Base-by-base conservation (phyloP, 805 yeast genomes). In the Candida railenensis region DNA sequence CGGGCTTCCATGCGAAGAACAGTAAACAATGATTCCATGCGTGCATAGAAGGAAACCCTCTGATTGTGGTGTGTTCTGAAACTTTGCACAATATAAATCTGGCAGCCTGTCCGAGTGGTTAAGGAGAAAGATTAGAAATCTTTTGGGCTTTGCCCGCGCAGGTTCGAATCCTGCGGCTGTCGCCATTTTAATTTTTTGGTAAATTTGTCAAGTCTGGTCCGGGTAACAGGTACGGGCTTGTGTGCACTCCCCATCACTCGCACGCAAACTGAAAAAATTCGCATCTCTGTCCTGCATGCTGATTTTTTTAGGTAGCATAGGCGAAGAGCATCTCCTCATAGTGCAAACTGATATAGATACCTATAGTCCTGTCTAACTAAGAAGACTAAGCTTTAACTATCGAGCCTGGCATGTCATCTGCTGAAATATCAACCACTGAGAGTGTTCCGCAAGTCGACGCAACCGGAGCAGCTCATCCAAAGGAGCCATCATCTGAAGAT, bases 91-190 rank as follows among this genome's bases (percentile, higher is more conserved):
- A 34, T 7, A 16, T 7, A n/a, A 34, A 34, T n/a, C 37, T 25
- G 45, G 45, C 45, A 42, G 32, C 45, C 45, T 63, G 68, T 62
- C 68, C 68, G 68, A 63, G 68, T 63, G 69, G 69, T 63, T 63
- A 63, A 63, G 69, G 69, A 62, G 69, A 63, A 62, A 62, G 69
- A 63, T 58, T 63, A 58, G 69, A 63, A 63, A 63, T 63, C 67
- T 68, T 68, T 69, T 76, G 80, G 80, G 79, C 77, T 76, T 67
- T 73, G 81, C 80, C 80, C 80, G 80, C 80, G 78, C 80, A 76
- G 81, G 81, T 76, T 76, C 81, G 79, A 76, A 63, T 76, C 81
- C 80, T 76, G 81, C 78, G 74, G 80, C 75, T 76, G 80, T 76
- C 81, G 80, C 42, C 49, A 56, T 61, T 60, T 63, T 67, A 25